A percentile compares a stretch with the other conserved stretches of the same genome.
Evolutionary conservation across 495 filamentous ascomycete genomes (phyloP).

Genomic region (Aspergillus kassunensis): DNA sequence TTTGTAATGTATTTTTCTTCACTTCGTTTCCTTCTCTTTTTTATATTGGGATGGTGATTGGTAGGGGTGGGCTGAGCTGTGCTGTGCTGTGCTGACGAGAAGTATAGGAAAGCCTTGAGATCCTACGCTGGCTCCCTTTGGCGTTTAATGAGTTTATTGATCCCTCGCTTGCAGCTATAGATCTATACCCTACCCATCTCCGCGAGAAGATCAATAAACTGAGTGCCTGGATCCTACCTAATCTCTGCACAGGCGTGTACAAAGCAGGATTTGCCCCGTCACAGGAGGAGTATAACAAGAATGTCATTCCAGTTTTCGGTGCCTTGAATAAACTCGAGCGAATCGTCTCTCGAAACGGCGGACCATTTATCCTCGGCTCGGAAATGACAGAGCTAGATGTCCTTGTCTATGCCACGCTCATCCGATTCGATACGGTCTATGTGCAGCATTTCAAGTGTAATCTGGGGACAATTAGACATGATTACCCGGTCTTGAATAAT

Average conservation of each 20-base stretch:
- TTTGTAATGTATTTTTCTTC: conserved; percentile 46
- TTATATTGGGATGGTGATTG: too few relatives aligned
- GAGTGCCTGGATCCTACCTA: conserved; percentile 39
- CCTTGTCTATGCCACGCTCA: conserved; percentile 44
- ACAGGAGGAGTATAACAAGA: conserved; percentile 45
- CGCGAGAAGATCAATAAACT: conserved; percentile 41
- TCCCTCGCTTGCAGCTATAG: conserved; percentile 21
- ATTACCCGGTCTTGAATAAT: conserved; percentile 48
- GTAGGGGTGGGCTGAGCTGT: too few relatives aligned
- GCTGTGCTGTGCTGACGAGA: neutral
- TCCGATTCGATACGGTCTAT: conserved; percentile 50
- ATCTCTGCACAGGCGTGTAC: conserved; percentile 52
- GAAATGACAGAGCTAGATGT: conserved; percentile 51
- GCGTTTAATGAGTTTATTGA: conserved; percentile 45
- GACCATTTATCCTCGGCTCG: conserved; percentile 45
- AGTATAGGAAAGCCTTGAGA: conserved; percentile 44
- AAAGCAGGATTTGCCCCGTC: conserved; percentile 49
- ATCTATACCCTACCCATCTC: conserved; percentile 45
- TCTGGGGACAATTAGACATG: conserved; percentile 48
- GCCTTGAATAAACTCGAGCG: conserved; percentile 51
- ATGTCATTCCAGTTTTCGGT: conserved; percentile 42
- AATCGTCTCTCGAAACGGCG: conserved; percentile 37
- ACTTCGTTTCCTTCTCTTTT: neutral
- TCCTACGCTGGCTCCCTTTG: conserved; percentile 47
- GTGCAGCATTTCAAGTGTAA: conserved; percentile 58